Percentiles rank a stretch among this genome's conserved stretches.
These are phyloP conservation scores for Trichoderma pleuroti DNA, from an alignment of 2,329 filamentous ascomycete species.

Conservation along the genomic window DNA sequence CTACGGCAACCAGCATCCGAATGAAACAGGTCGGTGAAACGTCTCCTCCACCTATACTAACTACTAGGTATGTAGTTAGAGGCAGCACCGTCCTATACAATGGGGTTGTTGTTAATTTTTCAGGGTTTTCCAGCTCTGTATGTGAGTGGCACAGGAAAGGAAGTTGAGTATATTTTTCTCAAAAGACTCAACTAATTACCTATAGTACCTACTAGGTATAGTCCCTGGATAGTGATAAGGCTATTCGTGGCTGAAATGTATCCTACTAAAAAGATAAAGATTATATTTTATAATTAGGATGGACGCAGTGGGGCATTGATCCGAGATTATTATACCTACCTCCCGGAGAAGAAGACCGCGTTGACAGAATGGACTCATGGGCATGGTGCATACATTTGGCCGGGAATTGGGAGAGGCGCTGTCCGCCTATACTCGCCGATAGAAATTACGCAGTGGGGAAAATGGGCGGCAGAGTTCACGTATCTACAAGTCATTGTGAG, in stretches of 20 bases:
- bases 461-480: not conserved
- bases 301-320: too few relatives aligned
- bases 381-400: too few relatives aligned
- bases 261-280: too few relatives aligned
- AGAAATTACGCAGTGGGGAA: not conserved
- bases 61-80: not conserved
- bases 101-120: not conserved
- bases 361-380: too few relatives aligned
- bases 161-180: not conserved
- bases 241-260: too few relatives aligned
- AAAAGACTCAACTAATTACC: not conserved
- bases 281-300: too few relatives aligned
- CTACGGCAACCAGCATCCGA: not conserved
- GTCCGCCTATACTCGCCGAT: not conserved
- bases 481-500: not conserved
- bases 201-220: too few relatives aligned
- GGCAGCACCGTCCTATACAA: not conserved
- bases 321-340: too few relatives aligned
- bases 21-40: not conserved
- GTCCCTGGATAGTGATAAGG: too few relatives aligned
- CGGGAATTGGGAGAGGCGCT: not conserved
- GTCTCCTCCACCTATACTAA: not conserved
- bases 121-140: not conserved
- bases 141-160: not conserved
- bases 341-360: too few relatives aligned